phyloP scores from a whole-genome alignment of 176 grass and related monocot genomes.

The Carex parvula region DNA sequence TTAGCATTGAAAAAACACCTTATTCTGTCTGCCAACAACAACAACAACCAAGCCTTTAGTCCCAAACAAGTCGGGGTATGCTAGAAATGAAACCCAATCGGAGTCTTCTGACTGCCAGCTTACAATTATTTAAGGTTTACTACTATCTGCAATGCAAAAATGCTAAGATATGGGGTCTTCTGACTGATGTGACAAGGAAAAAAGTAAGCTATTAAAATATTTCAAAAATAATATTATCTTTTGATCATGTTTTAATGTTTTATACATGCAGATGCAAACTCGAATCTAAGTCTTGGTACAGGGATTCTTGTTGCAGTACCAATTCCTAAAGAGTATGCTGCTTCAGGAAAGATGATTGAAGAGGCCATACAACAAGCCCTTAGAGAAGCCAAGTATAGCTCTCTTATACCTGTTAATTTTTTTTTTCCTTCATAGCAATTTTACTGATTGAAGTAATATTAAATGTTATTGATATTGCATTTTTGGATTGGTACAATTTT shows the following conservation, averaged over 20 bases:
- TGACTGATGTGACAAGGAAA: neutral
- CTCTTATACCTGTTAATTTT: neutral
- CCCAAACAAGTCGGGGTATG: too few species aligned
- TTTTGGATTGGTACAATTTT: neutral
- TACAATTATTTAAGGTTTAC: neutral
- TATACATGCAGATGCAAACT: constrained; percentile 60
- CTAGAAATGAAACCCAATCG: too few species aligned
- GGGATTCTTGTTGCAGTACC: constrained; percentile 85
- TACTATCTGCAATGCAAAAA: constrained; percentile 2
- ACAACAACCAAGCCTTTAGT: too few species aligned
- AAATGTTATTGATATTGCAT: neutral
- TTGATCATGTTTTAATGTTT: neutral
- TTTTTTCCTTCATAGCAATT: neutral
- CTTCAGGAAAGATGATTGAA: constrained; percentile 78
- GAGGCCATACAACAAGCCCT: constrained; percentile 77
- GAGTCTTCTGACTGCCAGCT: neutral
- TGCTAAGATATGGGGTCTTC: neutral
- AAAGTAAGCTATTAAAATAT: neutral
- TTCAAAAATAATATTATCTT: neutral
- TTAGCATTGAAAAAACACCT: neutral
- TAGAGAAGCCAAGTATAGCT: constrained; percentile 71
- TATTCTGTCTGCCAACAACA: neutral
- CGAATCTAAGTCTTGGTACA: constrained; percentile 57
- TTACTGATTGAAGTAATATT: neutral
- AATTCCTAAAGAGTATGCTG: constrained; percentile 63